These are phyloP conservation scores for Cladophialophora psammophila DNA, from an alignment of 2,329 filamentous ascomycete genomes.

Conservation along the genomic window DNA sequence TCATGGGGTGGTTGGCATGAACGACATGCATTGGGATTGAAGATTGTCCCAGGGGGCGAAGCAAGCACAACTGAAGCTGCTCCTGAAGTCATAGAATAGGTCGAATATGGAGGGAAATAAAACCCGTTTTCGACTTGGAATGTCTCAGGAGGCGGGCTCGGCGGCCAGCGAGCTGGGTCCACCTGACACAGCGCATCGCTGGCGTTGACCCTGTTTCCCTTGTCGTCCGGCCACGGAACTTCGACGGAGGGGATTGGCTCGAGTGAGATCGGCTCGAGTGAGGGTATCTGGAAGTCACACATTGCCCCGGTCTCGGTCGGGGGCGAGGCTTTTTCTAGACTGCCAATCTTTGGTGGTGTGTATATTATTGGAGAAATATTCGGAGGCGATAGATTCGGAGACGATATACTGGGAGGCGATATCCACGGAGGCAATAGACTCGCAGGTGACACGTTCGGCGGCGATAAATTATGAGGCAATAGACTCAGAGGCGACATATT, in stretches of 20 bases:
- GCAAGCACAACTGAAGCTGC: background rate
- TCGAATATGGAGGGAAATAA: background rate
- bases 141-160: background rate
- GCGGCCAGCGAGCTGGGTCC: background rate
- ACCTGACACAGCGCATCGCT: background rate
- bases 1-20: constrained; percentile 5
- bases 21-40: constrained; percentile 1
- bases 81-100: background rate
- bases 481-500: background rate
- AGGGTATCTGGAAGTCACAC: background rate
- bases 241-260: background rate
- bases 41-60: background rate
- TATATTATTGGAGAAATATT: background rate
- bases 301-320: background rate
- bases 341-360: background rate
- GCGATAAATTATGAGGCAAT: background rate
- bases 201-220: background rate
- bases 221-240: background rate
- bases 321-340: background rate
- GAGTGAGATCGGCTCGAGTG: background rate
- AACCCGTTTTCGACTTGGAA: background rate
- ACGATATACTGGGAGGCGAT: background rate
- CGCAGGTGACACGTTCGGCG: background rate
- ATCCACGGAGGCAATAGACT: too few relatives aligned
- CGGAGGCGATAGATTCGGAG: background rate